A percentile compares a stretch with the other conserved stretches of the same genome.
These are phyloP conservation scores for Phytophthora colocasiae DNA, from an alignment of 352 stramenopile species.

Conservation along the genomic window DNA sequence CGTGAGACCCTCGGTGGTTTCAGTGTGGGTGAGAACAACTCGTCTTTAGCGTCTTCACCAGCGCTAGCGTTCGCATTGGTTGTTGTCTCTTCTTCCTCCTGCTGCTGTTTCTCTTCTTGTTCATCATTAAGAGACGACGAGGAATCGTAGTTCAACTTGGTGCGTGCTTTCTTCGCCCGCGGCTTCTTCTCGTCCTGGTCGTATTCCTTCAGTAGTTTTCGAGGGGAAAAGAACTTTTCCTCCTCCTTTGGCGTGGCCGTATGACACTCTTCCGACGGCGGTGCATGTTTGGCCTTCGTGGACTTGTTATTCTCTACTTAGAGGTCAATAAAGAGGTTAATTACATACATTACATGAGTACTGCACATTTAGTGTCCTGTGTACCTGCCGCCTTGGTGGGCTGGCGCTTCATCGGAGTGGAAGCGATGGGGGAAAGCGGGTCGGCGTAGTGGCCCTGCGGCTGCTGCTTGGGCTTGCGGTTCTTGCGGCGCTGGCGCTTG, in stretches of 20 bases:
- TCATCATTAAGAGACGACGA: slow-evolving; percentile 9
- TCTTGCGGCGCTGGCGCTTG: slow-evolving; percentile 44
- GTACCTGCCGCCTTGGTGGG: slow-evolving; percentile 54
- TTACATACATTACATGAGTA: not conserved
- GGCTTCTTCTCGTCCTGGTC: slow-evolving; percentile 39
- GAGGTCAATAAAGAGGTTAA: not conserved
- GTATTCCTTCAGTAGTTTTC: slow-evolving; percentile 70
- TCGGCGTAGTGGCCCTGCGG: slow-evolving; percentile 75
- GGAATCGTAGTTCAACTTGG: slow-evolving; percentile 34
- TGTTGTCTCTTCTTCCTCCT: slow-evolving; percentile 11
- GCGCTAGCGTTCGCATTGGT: slow-evolving; percentile 17
- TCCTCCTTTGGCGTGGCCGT: slow-evolving; percentile 33
- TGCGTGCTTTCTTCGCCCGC: slow-evolving; percentile 35
- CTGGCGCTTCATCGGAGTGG: slow-evolving; percentile 83
- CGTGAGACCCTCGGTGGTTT: slow-evolving; percentile 58
- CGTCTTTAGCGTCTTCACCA: slow-evolving; percentile 47
- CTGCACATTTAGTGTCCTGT: not conserved
- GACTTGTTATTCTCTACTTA: slow-evolving; percentile 56
- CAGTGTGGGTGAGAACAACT: slow-evolving; percentile 80
- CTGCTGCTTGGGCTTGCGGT: slow-evolving; percentile 33
- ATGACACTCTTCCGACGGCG: slow-evolving; percentile 7
- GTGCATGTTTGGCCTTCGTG: slow-evolving; percentile 48
- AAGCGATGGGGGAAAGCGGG: slow-evolving; percentile 83
- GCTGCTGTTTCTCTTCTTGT: slow-evolving; percentile 21
- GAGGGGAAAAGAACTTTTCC: slow-evolving; percentile 68